A percentile compares a stretch with the other conserved stretches of the same genome.
phyloP scores from a whole-genome alignment of 257 asterid genomes.

The Solanum phureja region DNA sequence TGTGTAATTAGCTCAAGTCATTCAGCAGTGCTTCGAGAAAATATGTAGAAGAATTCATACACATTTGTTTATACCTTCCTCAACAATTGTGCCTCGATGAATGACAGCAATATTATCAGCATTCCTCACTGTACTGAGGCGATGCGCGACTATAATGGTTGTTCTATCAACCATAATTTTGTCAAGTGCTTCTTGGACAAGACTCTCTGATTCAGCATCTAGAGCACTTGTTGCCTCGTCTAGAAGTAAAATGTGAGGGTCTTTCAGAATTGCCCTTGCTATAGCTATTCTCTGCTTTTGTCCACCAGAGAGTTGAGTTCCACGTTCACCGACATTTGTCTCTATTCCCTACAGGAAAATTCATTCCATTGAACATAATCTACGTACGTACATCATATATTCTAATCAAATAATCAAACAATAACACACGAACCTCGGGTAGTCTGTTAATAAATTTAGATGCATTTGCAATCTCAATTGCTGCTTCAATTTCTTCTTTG shows the following conservation, averaged over 20 bases:
- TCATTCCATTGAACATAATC: neutral
- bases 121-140: conserved; percentile 53
- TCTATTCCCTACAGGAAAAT: conserved; percentile 43
- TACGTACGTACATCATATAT: neutral
- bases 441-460: conserved; percentile 54
- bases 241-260: conserved; percentile 54
- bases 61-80: conserved; percentile 35
- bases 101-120: conserved; percentile 59
- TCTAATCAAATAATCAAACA: neutral
- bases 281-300: conserved; percentile 76
- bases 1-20: neutral
- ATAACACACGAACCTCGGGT: conserved; percentile 35
- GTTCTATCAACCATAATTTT: conserved; percentile 56
- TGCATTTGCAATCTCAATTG: conserved; percentile 65
- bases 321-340: conserved; percentile 68
- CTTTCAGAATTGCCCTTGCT: conserved; percentile 66
- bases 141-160: conserved; percentile 62
- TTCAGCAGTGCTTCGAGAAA: neutral
- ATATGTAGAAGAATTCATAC: neutral
- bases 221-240: conserved; percentile 85
- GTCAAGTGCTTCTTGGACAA: conserved; percentile 64
- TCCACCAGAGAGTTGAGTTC: conserved; percentile 73
- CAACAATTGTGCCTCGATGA: conserved; percentile 53
- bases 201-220: conserved; percentile 59
- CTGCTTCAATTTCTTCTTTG: conserved; percentile 45